Percentiles rank a stretch among this genome's conserved stretches.
Evolutionary conservation across 345 rosid species (phyloP).

Genomic region (Aethionema arabicum): DNA sequence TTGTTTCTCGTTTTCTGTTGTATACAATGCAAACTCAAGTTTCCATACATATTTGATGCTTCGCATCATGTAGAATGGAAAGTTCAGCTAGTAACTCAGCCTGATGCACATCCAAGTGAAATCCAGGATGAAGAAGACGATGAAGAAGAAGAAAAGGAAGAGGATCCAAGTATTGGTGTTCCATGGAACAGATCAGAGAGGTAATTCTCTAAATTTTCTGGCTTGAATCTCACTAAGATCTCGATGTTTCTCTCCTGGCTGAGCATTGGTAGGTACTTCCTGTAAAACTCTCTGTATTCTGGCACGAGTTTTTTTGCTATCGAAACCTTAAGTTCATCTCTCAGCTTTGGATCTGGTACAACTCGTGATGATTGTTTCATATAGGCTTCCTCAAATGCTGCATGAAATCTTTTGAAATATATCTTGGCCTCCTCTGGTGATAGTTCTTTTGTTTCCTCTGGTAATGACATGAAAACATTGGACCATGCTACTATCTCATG

Average conservation of each 20-base stretch:
- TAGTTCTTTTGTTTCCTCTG: slow-evolving; percentile 39
- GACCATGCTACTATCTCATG: slow-evolving; percentile 74
- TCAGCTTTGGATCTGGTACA: slow-evolving; percentile 52
- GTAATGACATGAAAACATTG: slow-evolving; percentile 54
- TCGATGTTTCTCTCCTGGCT: slow-evolving; percentile 43
- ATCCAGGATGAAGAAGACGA: slow-evolving; percentile 34
- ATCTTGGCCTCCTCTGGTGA: slow-evolving; percentile 48
- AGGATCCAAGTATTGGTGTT: slow-evolving; percentile 37
- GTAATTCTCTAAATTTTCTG: slow-evolving; percentile 64
- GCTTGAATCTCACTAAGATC: slow-evolving; percentile 44
- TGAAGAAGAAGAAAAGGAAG: slow-evolving; percentile 35
- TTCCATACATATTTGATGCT: background rate
- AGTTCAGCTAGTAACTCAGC: slow-evolving; percentile 29
- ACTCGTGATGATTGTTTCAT: slow-evolving; percentile 59
- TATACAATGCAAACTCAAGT: slow-evolving; percentile 18
- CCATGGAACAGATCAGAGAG: slow-evolving; percentile 73
- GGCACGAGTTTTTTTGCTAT: slow-evolving; percentile 58
- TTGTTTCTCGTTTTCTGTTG: slow-evolving; percentile 1
- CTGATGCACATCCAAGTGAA: slow-evolving; percentile 37
- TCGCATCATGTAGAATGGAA: slow-evolving; percentile 7
- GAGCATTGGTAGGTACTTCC: slow-evolving; percentile 33
- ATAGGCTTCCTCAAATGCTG: slow-evolving; percentile 72
- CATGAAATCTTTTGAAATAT: slow-evolving; percentile 55
- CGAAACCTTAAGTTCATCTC: slow-evolving; percentile 67
- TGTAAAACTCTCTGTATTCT: slow-evolving; percentile 56